Evolutionary conservation across 768 basidiomycete genomes (phyloP), one percentile per base, ranked within the genome.

Genomic region (Tricholoma hemisulphureum): DNA sequence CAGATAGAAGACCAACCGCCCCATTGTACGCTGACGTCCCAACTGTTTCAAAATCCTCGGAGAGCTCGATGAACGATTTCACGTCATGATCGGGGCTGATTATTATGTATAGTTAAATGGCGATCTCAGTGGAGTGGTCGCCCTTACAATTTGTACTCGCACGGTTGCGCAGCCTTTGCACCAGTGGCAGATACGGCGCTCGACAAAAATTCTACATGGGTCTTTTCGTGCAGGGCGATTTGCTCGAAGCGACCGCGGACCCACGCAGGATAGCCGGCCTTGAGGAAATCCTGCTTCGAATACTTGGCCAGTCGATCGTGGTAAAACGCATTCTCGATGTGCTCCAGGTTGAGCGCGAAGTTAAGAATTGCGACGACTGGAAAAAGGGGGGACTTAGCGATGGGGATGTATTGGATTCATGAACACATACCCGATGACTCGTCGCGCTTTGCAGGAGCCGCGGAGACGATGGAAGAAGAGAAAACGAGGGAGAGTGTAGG

Each of bases 141-240:
- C n/a, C n/a, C 81, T 48, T 58, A 84, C 83, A 89, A 87, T 41
- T 63, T 63, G 69, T 90, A 90, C n/a, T 75, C 69, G 74, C 88
- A 90, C 3, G 82, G 73, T 63, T 78, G 55, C 11, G 80, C 74
- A 8, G 82, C 78, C 28, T 65, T 58, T 1, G 58, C 67, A 0
- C 73, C 74, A 5, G 74, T 68, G 24, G 71, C 72, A 1, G 80
- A 78, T 7, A 80, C 70, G 26, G 75, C 75, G 4, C 80, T 82
- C 8, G 72, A 66, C 48, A 89, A 73, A 65, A 83, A 77, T 6
- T 74, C 65, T 58, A 85, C 83, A 32, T 87, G 86, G 2, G 73
- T 67, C 24, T 45, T 55, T 65, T 84, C 81, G 63, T 86, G 83
- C 24, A 70, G 63, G 28, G 70, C 67, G 56, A 87, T 80, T 69